phyloP scores from a whole-genome alignment of 2,329 filamentous ascomycete species.

The Chaetothyriales sp. region DNA sequence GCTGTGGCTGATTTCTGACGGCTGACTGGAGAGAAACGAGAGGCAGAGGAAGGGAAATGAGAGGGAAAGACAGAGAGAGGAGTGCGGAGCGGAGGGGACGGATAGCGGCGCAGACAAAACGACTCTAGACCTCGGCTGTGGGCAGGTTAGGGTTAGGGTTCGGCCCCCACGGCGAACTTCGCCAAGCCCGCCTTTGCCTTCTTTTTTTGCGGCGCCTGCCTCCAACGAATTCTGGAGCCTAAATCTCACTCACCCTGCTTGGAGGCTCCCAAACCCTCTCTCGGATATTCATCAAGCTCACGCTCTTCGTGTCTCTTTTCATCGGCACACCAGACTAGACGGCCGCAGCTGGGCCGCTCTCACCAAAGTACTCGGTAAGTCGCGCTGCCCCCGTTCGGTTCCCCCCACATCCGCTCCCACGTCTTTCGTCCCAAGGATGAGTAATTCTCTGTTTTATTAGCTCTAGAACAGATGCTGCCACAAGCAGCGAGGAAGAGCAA shows the following conservation, averaged over 20 bases:
- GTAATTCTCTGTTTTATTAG: constrained; percentile 37
- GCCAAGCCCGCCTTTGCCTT: neutral
- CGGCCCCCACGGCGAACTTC: too few species aligned
- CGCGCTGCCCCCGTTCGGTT: neutral
- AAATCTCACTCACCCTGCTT: neutral
- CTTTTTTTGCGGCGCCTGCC: neutral
- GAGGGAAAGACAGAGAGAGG: neutral
- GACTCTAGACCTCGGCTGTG: neutral
- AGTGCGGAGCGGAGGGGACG: neutral
- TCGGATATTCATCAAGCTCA: neutral
- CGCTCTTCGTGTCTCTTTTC: neutral
- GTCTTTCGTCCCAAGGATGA: neutral
- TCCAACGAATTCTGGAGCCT: neutral
- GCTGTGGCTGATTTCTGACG: constrained; percentile 1
- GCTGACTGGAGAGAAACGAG: neutral
- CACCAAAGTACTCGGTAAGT: neutral
- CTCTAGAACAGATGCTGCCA: constrained; percentile 69
- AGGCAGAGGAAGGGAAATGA: neutral
- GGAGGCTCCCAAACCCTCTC: too few species aligned
- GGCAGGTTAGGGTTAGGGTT: neutral
- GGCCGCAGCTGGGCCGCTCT: neutral
- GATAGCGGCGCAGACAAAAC: neutral
- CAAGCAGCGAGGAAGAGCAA: constrained; percentile 45
- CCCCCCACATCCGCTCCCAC: neutral
- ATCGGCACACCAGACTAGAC: neutral